Percentiles rank a stretch among this genome's conserved stretches.
Conservation (phyloP, 805 yeast genomes). For the Metschnikowia sp. region DNA sequence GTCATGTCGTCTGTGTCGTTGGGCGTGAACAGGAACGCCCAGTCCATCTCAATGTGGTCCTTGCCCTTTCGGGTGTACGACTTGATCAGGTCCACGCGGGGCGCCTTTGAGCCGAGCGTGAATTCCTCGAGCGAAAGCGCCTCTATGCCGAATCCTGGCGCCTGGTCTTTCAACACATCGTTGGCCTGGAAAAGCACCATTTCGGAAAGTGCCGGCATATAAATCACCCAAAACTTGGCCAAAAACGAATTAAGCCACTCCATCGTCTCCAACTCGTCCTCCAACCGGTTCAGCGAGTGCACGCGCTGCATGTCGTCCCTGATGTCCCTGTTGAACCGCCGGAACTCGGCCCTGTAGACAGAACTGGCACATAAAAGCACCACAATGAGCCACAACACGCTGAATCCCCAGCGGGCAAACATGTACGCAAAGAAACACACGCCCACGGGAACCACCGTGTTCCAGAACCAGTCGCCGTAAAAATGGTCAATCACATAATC, state of each 20-base stretch:
- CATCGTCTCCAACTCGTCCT: conserved; percentile 66
- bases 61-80: conserved; percentile 69
- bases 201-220: conserved; percentile 81
- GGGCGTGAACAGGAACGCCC: conserved; percentile 80
- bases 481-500: conserved; percentile 65
- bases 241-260: conserved; percentile 77
- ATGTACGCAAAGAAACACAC: conserved; percentile 73
- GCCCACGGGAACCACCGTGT: conserved; percentile 59
- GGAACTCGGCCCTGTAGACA: conserved; percentile 67
- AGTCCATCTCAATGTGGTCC: conserved; percentile 74
- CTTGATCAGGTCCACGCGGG: conserved; percentile 66
- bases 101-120: conserved; percentile 79
- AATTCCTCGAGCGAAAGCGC: conserved; percentile 70
- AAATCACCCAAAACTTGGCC: conserved; percentile 82
- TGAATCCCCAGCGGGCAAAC: conserved; percentile 59
- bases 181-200: conserved; percentile 71
- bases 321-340: conserved; percentile 70
- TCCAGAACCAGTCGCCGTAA: conserved; percentile 70
- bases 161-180: conserved; percentile 61
- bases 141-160: conserved; percentile 82
- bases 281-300: conserved; percentile 60
- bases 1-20: conserved; percentile 84
- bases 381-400: conserved; percentile 58
- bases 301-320: conserved; percentile 74
- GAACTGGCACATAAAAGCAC: conserved; percentile 61